Conservation (phyloP, 1,139 yeast genomes). For the Dujonia santamariae region DNA sequence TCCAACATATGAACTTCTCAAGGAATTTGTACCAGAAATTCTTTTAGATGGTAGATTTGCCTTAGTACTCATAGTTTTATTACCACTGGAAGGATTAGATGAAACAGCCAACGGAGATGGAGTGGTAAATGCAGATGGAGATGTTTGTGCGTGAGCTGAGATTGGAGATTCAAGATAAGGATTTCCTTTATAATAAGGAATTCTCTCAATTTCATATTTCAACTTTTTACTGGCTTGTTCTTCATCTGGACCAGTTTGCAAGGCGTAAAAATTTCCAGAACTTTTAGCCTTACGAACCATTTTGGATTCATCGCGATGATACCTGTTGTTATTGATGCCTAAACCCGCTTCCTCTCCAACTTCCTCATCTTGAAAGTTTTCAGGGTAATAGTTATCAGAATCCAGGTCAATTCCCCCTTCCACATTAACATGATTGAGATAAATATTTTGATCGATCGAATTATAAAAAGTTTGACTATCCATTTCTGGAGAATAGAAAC, state of each 20-base stretch:
- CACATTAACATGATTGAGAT: too few species aligned
- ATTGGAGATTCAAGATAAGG: conserved; percentile 23
- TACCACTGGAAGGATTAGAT: neutral
- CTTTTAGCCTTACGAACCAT: conserved; percentile 31
- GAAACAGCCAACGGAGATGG: too few species aligned
- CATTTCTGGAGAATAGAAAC: conserved; percentile 6
- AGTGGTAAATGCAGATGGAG: neutral
- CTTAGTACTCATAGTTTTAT: conserved; percentile 11
- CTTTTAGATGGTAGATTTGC: conserved; percentile 33
- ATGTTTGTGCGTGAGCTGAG: conserved; percentile 1
- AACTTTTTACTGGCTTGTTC: conserved; percentile 6
- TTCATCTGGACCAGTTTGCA: conserved; percentile 2
- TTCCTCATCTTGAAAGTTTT: neutral
- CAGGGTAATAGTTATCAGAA: neutral
- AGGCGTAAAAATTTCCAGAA: conserved; percentile 29
- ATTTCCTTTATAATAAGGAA: conserved; percentile 21
- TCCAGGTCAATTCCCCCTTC: too few species aligned
- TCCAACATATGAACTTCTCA: conserved; percentile 37
- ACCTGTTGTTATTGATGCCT: neutral
- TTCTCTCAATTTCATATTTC: conserved; percentile 23
- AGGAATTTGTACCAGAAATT: conserved; percentile 26
- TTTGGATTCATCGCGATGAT: neutral
- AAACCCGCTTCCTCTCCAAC: neutral
- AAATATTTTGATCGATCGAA: too few species aligned
- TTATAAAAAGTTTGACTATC: neutral